Evolutionary conservation across 768 basidiomycete species (phyloP), one percentile per base, ranked within the genome.

Genomic region (Thelephora aurantiotincta): DNA sequence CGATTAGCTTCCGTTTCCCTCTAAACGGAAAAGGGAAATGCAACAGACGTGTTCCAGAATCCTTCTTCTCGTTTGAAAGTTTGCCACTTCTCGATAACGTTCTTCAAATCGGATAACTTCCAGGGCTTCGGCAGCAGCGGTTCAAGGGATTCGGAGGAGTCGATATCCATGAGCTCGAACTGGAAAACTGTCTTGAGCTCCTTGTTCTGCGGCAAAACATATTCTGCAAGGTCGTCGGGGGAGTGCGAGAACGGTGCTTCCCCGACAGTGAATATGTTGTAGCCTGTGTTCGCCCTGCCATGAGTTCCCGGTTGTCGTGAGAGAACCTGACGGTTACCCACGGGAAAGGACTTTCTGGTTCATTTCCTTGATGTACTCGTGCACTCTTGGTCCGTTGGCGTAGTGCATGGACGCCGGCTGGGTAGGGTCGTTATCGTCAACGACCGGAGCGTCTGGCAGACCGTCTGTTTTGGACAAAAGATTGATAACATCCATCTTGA

Each of bases 361-460:
- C 79, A 88, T 82, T 61, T 85, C 76, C 52, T 72, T 66, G 42
- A 87, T 56, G 55, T 70, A 86, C 48, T 82, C 75, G 54, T 83
- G 80, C 0, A 83, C 75, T 9, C 65, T 66, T 4, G 80, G 81
- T 2, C 82, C 78, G 55, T 82, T 82, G 7, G 73, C 74, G 51
- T 69, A 78, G 49, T 73, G 60, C 55, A 68, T 63, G 49, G 67
- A 70, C 1, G 69, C 76, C 12, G 69, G 68, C 55, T 83, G 81
- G 54, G 70, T 75, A 44, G 68, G 62, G 33, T 74, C 65, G 3
- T 59, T 67, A 1, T 70, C 71, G 44, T 74, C 67, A 3, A 65
- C 67, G 43, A 85, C 68, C 0, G 74, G 73, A 1, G 80, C 83
- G 51, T 87, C 80, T 0, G 82, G 80, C 2, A 82, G 67, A 0